Base-by-base conservation (phyloP, 164 flowering plant species). In the Vitis labrusca region DNA sequence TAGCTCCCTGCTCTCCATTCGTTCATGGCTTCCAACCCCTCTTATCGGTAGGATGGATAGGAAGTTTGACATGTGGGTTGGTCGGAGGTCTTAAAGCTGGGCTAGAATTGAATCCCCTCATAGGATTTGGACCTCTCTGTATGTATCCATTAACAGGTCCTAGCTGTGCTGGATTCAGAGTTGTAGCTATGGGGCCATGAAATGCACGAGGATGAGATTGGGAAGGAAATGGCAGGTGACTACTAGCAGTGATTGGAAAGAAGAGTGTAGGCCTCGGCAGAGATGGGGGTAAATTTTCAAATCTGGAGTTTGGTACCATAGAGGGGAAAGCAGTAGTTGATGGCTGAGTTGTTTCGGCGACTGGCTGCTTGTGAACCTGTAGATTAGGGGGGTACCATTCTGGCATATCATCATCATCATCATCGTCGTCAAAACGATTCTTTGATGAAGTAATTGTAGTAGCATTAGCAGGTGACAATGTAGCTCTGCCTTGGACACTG, bases 321-420 rank as follows among this genome's bases (percentile, higher is more conserved):
- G 67, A 64, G 17, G 67, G 69, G 32, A 50, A 17, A 62, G 4
- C 32, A 4, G 63, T 63, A 17, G 68, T 62, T 44, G 69, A 53
- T 9, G 66, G 65, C 65, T 72, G 60, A 11, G 29, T 10, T 47
- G 63, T 63, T 47, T 52, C 52, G 10, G 50, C 19, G 15, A 30
- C 14, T 57, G 72, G 62, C 56, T 50, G 75, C 50, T 57, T 59
- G 54, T 29, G 67, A n/a, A 57, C 64, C 30, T 66, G 67, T 29
- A 71, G 54, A 63, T 66, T 74, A 13, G 85, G 86, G 19, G 88
- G 85, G 58, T 69, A 65, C 91, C 88, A 83, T 75, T 85, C 91
- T 17, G 88, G 91, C 81, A 87, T 85, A 72, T 82, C 86, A 47
- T 86, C 84, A 62, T 84, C 84, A 68, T 82, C 86, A 47, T 86